Evolutionary conservation across 441 rosid species (phyloP).

Genomic region (Erysimum pusillum): DNA sequence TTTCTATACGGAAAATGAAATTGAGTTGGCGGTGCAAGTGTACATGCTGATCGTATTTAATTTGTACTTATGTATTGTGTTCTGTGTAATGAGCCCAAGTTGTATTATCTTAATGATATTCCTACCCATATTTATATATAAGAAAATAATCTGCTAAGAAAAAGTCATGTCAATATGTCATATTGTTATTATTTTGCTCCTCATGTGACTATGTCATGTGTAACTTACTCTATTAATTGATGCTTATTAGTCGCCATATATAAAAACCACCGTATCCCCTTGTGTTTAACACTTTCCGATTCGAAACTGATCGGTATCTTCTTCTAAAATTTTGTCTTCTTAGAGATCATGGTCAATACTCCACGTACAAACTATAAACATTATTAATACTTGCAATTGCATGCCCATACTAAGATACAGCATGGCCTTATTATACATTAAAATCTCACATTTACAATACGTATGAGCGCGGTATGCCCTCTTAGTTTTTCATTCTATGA

Average conservation of each 20-base stretch:
- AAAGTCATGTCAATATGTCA: background rate
- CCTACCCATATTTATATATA: background rate
- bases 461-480: background rate
- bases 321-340: too few relatives aligned
- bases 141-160: background rate
- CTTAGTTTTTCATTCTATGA: background rate
- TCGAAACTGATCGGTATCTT: too few relatives aligned
- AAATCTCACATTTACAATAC: background rate
- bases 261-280: background rate
- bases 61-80: background rate
- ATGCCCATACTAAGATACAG: background rate
- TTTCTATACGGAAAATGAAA: background rate
- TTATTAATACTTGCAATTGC: background rate
- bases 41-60: constrained; percentile 10
- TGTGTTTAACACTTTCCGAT: too few relatives aligned
- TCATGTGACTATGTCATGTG: background rate
- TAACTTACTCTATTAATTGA: background rate
- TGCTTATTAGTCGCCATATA: background rate
- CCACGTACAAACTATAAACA: background rate
- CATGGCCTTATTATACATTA: too few relatives aligned
- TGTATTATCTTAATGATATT: background rate
- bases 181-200: too few relatives aligned
- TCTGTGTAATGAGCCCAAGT: constrained; percentile 3
- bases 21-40: constrained; percentile 11
- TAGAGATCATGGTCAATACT: too few relatives aligned